Evolutionary conservation across 495 filamentous ascomycete genomes (phyloP), one percentile per base, ranked within the genome.

Genomic region (Cercophora samala): DNA sequence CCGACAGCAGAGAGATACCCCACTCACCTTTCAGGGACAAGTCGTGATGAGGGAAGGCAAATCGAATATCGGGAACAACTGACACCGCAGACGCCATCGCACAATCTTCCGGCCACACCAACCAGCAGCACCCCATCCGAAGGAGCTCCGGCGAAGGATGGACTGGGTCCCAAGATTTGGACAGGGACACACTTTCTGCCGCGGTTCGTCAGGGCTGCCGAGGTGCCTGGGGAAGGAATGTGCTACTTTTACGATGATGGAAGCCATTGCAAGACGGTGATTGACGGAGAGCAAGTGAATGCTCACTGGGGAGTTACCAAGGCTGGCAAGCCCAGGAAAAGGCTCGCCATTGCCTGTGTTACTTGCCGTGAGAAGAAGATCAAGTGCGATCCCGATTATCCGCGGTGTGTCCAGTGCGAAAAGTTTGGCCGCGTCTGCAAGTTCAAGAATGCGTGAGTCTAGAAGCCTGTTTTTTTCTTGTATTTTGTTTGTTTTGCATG

Each of bases 281-380:
- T 97, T 59, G 91, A 95, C 70, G 93, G 93, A 5, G 88, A 95
- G 68, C 84, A 84, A 0, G 93, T 97, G 54, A 97, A 96, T 76
- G 91, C 92, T 1, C 89, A 91, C 68, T 97, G 93, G 93, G 93
- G 93, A 1, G 86, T 96, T 24, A 97, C 93, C 23, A 97, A 96
- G 75, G 93, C 93, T 3, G 92, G 92, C 11, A 96, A 94, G 75
- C 92, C 93, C 37, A 85, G 93, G 68, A 97, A 97, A 76, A 84
- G 93, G 58, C 81, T 96, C 64, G 92, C 92, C 32, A 92, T 95
- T 69, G 93, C 93, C 18, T 97, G 93, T 72, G 82, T 94, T 61
- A 93, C 91, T 11, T 97, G 93, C 75, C 87, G 93, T 29, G 92
- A 96, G 77, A 97, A 97, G 86, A 97, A 97, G 82, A 95, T 96